phyloP scores from a whole-genome alignment of 163 green algal genomes.

The Scenedesmus sp. region DNA sequence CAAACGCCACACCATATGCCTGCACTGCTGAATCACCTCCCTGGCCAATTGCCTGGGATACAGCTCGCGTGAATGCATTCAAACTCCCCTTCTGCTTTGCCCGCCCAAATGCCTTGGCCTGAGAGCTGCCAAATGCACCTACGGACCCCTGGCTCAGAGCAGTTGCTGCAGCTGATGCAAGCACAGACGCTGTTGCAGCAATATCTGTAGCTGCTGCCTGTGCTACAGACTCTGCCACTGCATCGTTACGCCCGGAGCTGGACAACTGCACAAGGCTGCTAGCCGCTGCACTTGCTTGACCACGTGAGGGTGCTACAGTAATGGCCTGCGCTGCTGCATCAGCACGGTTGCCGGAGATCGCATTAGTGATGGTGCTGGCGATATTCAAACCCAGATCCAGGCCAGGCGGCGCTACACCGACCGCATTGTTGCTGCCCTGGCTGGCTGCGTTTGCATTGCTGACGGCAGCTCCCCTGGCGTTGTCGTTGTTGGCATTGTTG shows the following conservation, averaged over 20 bases:
- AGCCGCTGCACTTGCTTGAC: neutral
- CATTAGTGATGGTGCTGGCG: neutral
- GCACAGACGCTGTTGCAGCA: constrained; percentile 11
- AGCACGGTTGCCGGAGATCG: neutral
- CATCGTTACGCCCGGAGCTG: neutral
- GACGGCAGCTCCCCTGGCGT: too few relatives aligned
- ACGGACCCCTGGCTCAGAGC: neutral
- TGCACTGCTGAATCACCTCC: neutral
- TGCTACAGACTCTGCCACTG: neutral
- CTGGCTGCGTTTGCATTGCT: neutral
- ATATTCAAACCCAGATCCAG: neutral
- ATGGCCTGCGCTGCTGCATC: constrained; percentile 26
- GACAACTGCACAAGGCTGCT: neutral
- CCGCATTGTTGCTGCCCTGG: neutral
- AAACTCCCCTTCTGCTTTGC: neutral
- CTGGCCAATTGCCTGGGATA: constrained; percentile 23
- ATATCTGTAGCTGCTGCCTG: neutral
- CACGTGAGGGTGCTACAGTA: neutral
- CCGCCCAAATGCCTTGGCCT: neutral
- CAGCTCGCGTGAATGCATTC: neutral
- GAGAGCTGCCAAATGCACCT: neutral
- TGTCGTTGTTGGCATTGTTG: neutral
- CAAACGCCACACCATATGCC: constrained; percentile 40
- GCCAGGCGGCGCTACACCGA: neutral
- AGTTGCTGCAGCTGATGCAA: constrained; percentile 10